phyloP scores from a whole-genome alignment of 2,329 filamentous ascomycete genomes.

The Nothophoma quercina region DNA sequence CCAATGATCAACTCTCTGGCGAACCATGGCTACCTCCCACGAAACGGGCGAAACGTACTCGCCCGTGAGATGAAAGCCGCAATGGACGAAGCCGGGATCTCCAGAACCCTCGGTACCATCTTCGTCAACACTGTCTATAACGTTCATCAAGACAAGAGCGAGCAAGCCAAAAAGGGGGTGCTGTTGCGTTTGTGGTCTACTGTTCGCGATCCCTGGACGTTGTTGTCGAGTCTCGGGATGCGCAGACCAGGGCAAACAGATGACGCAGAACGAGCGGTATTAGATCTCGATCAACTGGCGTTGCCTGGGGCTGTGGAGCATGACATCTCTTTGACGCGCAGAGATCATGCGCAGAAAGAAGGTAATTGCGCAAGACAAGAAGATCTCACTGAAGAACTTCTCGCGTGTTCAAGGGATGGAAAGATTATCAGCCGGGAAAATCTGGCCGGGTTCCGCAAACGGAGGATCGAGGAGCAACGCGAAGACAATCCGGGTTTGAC shows the following conservation, averaged over 20 bases:
- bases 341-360: conserved; percentile 15
- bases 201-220: conserved; percentile 10
- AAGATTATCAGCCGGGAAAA: conserved; percentile 7
- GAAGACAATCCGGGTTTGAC: conserved; percentile 8
- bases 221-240: conserved; percentile 9
- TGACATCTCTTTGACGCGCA: conserved; percentile 14
- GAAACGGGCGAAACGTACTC: conserved; percentile 29
- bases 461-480: conserved; percentile 11
- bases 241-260: conserved; percentile 8
- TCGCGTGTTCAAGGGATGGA: conserved; percentile 4
- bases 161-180: neutral
- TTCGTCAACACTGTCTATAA: conserved; percentile 17
- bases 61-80: conserved; percentile 11
- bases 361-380: conserved; percentile 12
- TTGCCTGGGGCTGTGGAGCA: conserved; percentile 15
- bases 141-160: conserved; percentile 1
- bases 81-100: conserved; percentile 7
- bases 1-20: conserved; percentile 50
- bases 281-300: conserved; percentile 16
- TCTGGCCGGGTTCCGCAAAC: conserved; percentile 3
- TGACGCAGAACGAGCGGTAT: neutral
- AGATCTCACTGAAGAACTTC: neutral
- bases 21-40: conserved; percentile 50
- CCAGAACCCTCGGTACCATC: neutral
- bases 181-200: conserved; percentile 1